Base-by-base conservation (phyloP, 2,329 filamentous ascomycete species). In the Sphaceloma murrayae region DNA sequence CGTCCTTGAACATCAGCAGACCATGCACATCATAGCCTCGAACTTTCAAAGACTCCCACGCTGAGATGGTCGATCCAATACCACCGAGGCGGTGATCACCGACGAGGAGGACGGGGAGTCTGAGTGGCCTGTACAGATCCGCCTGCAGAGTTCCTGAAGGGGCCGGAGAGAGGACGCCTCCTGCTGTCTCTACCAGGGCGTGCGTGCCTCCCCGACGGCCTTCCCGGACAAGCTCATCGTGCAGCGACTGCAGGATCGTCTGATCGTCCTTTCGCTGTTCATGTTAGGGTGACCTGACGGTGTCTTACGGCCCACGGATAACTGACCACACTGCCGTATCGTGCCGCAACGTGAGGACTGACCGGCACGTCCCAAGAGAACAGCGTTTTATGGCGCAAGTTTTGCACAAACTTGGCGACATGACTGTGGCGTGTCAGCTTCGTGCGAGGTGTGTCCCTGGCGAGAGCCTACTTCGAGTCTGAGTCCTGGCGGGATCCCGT, bases 151-250 rank as follows among this genome's bases (percentile, higher is more conserved):
- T 81, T 7, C 84, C 83, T 26, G 81, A 84, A 1, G 85, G 85
- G 0, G 75, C 75, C 0, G 85, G 85, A 0, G 84, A 89, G 49
- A 89, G 78, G 0, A 89, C 82, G 1, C 85, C 85, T 1, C 85
- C 85, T 1, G 85, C 85, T 1, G 85, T 91, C 59, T 93, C 85
- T 34, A 91, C 67, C 34, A 93, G 71, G 1, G 83, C 64, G 61
- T 80, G 76, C n/a, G 74, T 74, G 34, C 65, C 58, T 3, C 63
- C 62, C 2, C 53, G 52, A 14, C 58, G 54, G 3, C 72, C 67
- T 44, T 66, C 67, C n/a, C 62, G 52, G 5, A 60, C 47, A 9
- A 64, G 49, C 34, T 62, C 57, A 1, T 72, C 65, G 45, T 69
- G 63, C 1, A 67, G 56, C 52, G 54, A 53, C 14, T 60, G 56